phyloP scores from a whole-genome alignment of 345 rosid species.

The Carallia pectinifolia region DNA sequence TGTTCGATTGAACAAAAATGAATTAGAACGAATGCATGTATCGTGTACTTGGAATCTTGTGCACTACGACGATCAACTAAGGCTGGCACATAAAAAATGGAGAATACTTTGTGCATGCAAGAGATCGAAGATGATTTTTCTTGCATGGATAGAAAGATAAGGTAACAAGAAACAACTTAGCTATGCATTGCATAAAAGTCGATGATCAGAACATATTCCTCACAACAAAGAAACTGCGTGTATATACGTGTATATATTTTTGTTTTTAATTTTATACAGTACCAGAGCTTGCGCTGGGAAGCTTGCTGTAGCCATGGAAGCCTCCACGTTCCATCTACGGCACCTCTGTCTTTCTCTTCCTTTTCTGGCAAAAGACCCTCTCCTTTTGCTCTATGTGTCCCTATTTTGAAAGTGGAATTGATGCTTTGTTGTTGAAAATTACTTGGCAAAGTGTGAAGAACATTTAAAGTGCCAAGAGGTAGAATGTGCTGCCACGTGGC shows the following conservation, averaged over 20 bases:
- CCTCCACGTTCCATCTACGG: constrained; percentile 52
- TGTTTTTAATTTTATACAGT: background rate
- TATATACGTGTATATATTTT: background rate
- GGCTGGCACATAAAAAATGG: too few relatives aligned
- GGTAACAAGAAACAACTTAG: background rate
- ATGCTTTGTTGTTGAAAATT: background rate
- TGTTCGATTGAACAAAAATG: too few relatives aligned
- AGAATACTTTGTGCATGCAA: too few relatives aligned
- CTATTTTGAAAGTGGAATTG: background rate
- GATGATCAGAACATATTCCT: background rate
- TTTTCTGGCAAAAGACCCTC: background rate
- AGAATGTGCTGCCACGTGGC: constrained; percentile 17
- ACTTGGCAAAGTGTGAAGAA: constrained; percentile 35
- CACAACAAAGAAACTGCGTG: background rate
- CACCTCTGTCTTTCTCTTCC: background rate
- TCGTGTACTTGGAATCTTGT: too few relatives aligned
- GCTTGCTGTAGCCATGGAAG: constrained; percentile 64
- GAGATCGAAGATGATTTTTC: background rate
- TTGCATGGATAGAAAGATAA: constrained; percentile 5
- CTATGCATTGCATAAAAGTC: too few relatives aligned
- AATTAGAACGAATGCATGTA: too few relatives aligned
- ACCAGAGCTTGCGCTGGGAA: constrained; percentile 44
- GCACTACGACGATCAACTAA: too few relatives aligned
- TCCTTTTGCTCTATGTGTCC: background rate
- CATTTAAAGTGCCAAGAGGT: constrained; percentile 12